Evolutionary conservation across 345 rosid species (phyloP).

Genomic region (Hibiscus syriacus): DNA sequence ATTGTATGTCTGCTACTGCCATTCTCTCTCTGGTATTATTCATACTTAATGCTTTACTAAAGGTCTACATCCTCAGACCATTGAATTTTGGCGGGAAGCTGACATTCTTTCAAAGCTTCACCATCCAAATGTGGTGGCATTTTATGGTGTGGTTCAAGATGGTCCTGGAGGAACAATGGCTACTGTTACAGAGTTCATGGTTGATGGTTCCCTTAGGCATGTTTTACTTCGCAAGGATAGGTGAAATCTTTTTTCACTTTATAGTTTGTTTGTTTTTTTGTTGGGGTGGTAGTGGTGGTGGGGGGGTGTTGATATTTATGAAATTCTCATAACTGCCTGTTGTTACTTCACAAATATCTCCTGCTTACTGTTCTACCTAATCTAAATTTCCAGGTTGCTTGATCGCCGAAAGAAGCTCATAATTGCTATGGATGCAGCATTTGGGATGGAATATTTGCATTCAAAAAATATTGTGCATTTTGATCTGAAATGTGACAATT

Average conservation of each 20-base stretch:
- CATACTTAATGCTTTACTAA: background rate
- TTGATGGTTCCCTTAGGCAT: slow-evolving; percentile 90
- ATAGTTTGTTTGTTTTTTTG: background rate
- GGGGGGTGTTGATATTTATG: background rate
- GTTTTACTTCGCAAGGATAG: slow-evolving; percentile 79
- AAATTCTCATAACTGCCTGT: background rate
- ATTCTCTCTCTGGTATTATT: background rate
- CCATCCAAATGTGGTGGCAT: slow-evolving; percentile 95
- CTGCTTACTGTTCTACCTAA: background rate
- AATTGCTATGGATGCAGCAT: slow-evolving; percentile 86
- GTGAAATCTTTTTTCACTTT: slow-evolving; percentile 29
- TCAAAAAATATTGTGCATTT: slow-evolving; percentile 80
- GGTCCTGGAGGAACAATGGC: slow-evolving; percentile 84
- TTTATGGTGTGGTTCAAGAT: slow-evolving; percentile 92
- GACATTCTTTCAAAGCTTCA: slow-evolving; percentile 87
- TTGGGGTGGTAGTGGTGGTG: background rate
- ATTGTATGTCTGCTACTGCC: background rate
- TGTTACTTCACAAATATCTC: background rate
- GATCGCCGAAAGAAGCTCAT: slow-evolving; percentile 69
- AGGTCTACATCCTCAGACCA: slow-evolving; percentile 31
- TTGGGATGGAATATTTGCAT: slow-evolving; percentile 82
- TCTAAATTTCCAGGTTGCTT: slow-evolving; percentile 42
- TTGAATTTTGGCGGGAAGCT: slow-evolving; percentile 90
- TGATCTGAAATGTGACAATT: slow-evolving; percentile 74
- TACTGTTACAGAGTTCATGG: slow-evolving; percentile 88